Conservation (phyloP, 2,329 filamentous ascomycete species). For the Neofusicoccum kwambonambiense region DNA sequence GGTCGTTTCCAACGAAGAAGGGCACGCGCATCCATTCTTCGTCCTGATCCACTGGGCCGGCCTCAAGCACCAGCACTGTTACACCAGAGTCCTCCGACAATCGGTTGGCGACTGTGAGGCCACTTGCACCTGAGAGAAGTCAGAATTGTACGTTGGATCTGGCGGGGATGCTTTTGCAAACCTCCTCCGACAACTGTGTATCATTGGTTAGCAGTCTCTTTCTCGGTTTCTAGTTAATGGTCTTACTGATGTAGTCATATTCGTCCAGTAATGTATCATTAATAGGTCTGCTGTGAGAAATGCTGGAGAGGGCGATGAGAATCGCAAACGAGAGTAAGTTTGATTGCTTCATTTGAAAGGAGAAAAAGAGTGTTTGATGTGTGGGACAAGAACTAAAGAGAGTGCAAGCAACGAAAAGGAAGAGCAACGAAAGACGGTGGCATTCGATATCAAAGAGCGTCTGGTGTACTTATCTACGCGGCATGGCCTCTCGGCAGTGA, state of each 20-base stretch:
- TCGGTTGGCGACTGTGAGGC: slow-evolving; percentile 26
- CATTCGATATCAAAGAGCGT: neutral
- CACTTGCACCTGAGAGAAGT: neutral
- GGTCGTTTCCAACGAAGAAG: slow-evolving; percentile 10
- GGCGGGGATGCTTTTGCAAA: neutral
- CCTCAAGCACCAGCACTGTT: slow-evolving; percentile 30
- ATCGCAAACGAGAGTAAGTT: neutral
- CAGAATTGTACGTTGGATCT: neutral
- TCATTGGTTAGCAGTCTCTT: neutral
- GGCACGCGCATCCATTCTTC: slow-evolving; percentile 21
- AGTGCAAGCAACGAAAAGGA: neutral
- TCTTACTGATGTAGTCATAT: slow-evolving; percentile 13
- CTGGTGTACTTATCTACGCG: neutral
- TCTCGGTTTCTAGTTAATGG: neutral
- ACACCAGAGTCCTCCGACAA: slow-evolving; percentile 29
- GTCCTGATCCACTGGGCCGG: slow-evolving; percentile 28
- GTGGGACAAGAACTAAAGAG: neutral
- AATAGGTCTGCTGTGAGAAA: neutral
- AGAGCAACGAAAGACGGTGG: neutral
- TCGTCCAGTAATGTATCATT: neutral
- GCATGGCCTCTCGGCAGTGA: neutral
- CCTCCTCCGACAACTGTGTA: slow-evolving; percentile 8
- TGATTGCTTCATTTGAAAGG: neutral
- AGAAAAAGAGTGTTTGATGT: neutral
- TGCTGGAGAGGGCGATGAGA: neutral